Base-by-base conservation (phyloP, 257 asterid species). In the Nicotiana undulata region DNA sequence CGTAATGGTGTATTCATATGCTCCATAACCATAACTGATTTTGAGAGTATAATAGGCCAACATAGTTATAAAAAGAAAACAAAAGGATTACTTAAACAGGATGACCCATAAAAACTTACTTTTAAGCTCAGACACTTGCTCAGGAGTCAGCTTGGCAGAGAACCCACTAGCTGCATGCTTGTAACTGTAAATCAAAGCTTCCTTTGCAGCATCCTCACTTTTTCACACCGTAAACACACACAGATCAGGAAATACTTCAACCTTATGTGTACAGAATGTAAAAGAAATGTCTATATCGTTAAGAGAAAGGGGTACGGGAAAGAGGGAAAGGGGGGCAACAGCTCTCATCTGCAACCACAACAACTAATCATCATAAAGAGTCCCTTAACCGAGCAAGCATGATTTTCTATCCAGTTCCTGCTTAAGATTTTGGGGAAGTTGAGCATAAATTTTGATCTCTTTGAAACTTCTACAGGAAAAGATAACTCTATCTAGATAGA, bases 141-240 rank as follows among this genome's bases (percentile, higher is more conserved):
- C 75, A 78, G 85, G 82, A 67, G 85, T 82, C 51, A 82, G 44
- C 63, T 78, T 82, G 75, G 82, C 85, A 20, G 85, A 60, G 75
- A 77, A 78, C 28, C 85, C 85, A 67, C 79, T 53, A 44, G 55
- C 75, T 4, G 80, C 79, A 16, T 66, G 53, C 66, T 55, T 77
- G 82, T 82, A 82, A 56, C 68, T 67, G 49, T 78, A 82, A 56
- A 78, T 37, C 26, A 82, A 44, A 24, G 82, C 74, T 74, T 67
- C 74, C 68, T 67, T 82, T 49, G 85, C 85, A 24, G 79, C 79
- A 24, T 82, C 85, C 80, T 82, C 85, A 56, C 85, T 82, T 53
- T 53, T 24, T 26, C 63, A 72, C 68, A 22, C 31, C 65, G 11
- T 22, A 60, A 60, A 12, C 15, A 10, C 77, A 46, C 61, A 72